Conservation (phyloP, 2,329 filamentous ascomycete species). For the Talaromyces sp. region DNA sequence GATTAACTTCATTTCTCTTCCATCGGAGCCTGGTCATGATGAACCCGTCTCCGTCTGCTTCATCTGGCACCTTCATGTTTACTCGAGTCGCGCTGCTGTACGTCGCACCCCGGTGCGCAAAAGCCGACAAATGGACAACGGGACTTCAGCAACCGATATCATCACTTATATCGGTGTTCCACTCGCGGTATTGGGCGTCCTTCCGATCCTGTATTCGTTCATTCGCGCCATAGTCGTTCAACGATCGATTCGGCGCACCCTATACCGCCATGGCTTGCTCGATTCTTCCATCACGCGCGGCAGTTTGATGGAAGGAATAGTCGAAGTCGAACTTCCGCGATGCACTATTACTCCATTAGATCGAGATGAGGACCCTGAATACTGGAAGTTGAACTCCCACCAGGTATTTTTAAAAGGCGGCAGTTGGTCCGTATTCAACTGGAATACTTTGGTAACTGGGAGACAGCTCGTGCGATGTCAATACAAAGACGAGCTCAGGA, state of each 20-base stretch:
- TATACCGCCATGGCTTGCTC: constrained; percentile 53
- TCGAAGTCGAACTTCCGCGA: constrained; percentile 64
- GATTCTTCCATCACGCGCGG: constrained; percentile 58
- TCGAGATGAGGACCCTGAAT: constrained; percentile 53
- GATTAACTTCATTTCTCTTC: not conserved
- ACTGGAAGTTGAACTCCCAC: constrained; percentile 56
- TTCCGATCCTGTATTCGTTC: constrained; percentile 66
- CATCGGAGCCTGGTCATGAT: not conserved
- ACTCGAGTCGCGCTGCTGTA: not conserved
- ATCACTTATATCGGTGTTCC: constrained; percentile 59
- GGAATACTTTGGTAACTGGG: constrained; percentile 61
- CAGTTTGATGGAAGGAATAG: constrained; percentile 63
- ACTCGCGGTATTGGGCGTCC: constrained; percentile 57
- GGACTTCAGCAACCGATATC: constrained; percentile 42
- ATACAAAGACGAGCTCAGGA: constrained; percentile 52
- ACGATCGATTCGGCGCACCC: constrained; percentile 58
- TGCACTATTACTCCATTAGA: constrained; percentile 62
- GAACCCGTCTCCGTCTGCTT: not conserved
- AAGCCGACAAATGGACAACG: constrained; percentile 6
- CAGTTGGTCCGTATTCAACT: constrained; percentile 64
- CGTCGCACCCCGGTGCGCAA: not conserved
- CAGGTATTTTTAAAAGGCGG: constrained; percentile 57
- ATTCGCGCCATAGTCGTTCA: constrained; percentile 58
- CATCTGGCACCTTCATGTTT: too few relatives aligned
- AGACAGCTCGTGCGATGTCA: constrained; percentile 62